Conservation (phyloP, 1,139 yeast species). For the Nakaseomyces bracarensis region DNA sequence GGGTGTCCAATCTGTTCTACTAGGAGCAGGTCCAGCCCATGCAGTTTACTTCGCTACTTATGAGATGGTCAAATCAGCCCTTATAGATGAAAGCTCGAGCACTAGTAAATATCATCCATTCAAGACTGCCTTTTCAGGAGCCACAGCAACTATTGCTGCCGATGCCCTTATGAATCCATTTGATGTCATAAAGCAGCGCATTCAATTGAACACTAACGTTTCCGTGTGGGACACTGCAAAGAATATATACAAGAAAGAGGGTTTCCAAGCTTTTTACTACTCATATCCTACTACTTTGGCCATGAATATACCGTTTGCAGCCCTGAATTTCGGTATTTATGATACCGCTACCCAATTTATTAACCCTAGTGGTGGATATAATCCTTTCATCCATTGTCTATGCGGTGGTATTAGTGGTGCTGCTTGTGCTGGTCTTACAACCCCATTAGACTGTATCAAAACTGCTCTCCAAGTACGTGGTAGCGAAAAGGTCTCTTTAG, state of each 20-base stretch:
- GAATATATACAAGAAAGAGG: slow-evolving; percentile 61
- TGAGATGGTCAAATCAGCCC: slow-evolving; percentile 57
- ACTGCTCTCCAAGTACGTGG: slow-evolving; percentile 64
- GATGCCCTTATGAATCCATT: slow-evolving; percentile 98
- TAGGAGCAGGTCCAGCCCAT: slow-evolving; percentile 99
- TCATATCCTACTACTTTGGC: slow-evolving; percentile 92
- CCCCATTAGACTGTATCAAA: slow-evolving; percentile 90
- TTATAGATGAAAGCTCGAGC: slow-evolving; percentile 23
- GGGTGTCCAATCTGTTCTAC: slow-evolving; percentile 83
- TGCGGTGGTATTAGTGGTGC: slow-evolving; percentile 96
- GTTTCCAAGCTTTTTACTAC: slow-evolving; percentile 73
- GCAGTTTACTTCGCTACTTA: slow-evolving; percentile 93
- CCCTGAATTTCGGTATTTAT: slow-evolving; percentile 86
- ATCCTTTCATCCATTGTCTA: slow-evolving; percentile 85
- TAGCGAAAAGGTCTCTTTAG: slow-evolving; percentile 34
- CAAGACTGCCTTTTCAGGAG: slow-evolving; percentile 81
- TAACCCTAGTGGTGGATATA: slow-evolving; percentile 71
- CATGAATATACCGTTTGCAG: slow-evolving; percentile 92
- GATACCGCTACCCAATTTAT: slow-evolving; percentile 70
- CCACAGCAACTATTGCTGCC: slow-evolving; percentile 82
- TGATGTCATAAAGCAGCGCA: slow-evolving; percentile 85
- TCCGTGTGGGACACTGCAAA: slow-evolving; percentile 34
- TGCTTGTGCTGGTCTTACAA: slow-evolving; percentile 90
- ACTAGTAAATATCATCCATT: slow-evolving; percentile 43
- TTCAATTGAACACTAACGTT: slow-evolving; percentile 43